Base-by-base conservation (phyloP, 2,329 filamentous ascomycete species). In the Colletotrichum shisoi region DNA sequence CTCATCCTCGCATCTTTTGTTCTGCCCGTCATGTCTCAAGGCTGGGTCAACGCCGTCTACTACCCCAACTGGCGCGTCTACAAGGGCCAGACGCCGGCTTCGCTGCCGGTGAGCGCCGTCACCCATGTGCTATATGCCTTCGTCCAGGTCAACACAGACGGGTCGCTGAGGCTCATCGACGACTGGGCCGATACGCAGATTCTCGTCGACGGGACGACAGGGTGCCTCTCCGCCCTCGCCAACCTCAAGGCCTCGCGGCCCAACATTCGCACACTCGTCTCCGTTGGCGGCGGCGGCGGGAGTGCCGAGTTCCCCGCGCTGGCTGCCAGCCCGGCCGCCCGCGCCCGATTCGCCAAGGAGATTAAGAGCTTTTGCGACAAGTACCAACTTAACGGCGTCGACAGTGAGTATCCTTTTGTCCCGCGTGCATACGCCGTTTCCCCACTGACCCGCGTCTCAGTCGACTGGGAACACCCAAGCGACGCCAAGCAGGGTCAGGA, bases 401-500 rank as follows among this genome's bases (percentile, higher is more conserved):
- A 91, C 70, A 84, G 87, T 89, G 76, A 63, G 74, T 69, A 1
- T 13, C 21, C 21, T 13, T 31, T 7, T 21, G 13, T 60, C 44
- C 57, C 40, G 6, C 21, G 56, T 5, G 31, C 42, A 42, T 58
- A 12, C 27, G 27, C 5, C 27, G 4, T n/a, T 24, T 17, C 6
- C 13, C 15, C 51, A 37, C 62, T 64, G 15, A 71, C 63, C 46
- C 40, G 45, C 37, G 17, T 46, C 11, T 3, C 45, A 89, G 87
- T 91, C 71, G 88, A 91, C 74, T 91, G 89, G 89, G 89, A 91
- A 71, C 86, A 90, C 65, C 88, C 88, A 1, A 77, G 82, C 5
- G 80, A 84, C 67, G 70, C 78, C 0, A 77, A 82, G 12, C 79
- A 88, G 69, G 88, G 88, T 13, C 72, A 76, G n/a, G 79, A 89